phyloP scores from a whole-genome alignment of 1,284 basidiomycete genomes.

The Paramarasmius palmivorus region DNA sequence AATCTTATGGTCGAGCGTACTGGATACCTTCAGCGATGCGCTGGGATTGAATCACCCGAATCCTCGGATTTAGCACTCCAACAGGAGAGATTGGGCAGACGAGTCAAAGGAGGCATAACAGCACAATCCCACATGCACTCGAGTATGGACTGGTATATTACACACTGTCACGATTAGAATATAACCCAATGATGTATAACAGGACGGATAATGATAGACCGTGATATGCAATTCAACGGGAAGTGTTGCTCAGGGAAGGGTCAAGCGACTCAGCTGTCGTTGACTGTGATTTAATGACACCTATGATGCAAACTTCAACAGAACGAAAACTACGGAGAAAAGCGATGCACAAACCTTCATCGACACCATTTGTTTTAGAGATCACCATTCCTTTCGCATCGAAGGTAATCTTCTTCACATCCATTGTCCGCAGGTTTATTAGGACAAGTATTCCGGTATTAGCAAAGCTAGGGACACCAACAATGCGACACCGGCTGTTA shows the following conservation, averaged over 20 bases:
- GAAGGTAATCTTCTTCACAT: constrained; percentile 47
- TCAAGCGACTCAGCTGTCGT: no score
- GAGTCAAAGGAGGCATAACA: no score
- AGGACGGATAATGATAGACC: no score
- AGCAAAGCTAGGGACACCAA: constrained; percentile 85
- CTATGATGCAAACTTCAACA: not conserved
- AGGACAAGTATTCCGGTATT: constrained; percentile 62
- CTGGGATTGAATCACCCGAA: constrained; percentile 49
- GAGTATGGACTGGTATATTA: no score
- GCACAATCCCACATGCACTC: no score
- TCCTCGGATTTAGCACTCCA: no score
- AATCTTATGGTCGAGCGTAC: constrained; percentile 61
- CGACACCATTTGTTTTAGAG: constrained; percentile 20
- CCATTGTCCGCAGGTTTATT: constrained; percentile 53
- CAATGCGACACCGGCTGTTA: constrained; percentile 63
- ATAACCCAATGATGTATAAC: no score
- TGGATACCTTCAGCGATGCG: constrained; percentile 85
- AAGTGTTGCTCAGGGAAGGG: no score
- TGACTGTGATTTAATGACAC: no score
- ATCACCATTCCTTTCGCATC: constrained; percentile 34
- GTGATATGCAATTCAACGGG: no score
- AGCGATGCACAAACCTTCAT: constrained; percentile 7
- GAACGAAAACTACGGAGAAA: not conserved
- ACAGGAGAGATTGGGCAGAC: no score
- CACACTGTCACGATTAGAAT: no score